Conservation (phyloP, 176 grass and related monocot genomes). For the Raddia guianensis region DNA sequence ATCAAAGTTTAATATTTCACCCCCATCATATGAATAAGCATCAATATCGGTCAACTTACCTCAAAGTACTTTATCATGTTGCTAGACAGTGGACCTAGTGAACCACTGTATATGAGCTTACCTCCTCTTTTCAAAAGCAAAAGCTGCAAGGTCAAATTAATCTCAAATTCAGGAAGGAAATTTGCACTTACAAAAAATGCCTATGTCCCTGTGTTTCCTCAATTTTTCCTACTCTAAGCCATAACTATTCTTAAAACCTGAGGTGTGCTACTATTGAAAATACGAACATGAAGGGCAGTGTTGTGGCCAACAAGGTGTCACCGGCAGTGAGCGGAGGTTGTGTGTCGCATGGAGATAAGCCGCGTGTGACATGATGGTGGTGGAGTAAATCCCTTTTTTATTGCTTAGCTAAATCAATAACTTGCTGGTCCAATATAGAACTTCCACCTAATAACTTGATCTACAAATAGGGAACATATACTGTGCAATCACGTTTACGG, state of each 20-base stretch:
- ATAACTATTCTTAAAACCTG: not conserved
- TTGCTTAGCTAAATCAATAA: too few species aligned
- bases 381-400: too few species aligned
- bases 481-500: too few species aligned
- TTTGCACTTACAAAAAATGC: not conserved
- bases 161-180: not conserved
- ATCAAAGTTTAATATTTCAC: slow-evolving; percentile 1
- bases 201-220: not conserved
- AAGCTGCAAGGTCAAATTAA: slow-evolving; percentile 56
- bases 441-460: too few species aligned
- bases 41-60: slow-evolving; percentile 48
- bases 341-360: too few species aligned
- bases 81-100: slow-evolving; percentile 66
- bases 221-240: too few species aligned
- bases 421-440: too few species aligned
- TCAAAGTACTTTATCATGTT: slow-evolving; percentile 90
- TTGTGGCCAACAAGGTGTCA: too few species aligned
- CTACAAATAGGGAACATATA: too few species aligned
- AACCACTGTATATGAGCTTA: slow-evolving; percentile 73
- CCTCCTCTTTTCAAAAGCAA: slow-evolving; percentile 92
- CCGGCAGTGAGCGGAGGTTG: too few species aligned
- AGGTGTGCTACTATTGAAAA: not conserved
- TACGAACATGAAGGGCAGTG: not conserved
- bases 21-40: not conserved
- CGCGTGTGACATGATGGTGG: too few species aligned